Conservation (phyloP, 345 rosid species). For the Euphorbia tirucalli region DNA sequence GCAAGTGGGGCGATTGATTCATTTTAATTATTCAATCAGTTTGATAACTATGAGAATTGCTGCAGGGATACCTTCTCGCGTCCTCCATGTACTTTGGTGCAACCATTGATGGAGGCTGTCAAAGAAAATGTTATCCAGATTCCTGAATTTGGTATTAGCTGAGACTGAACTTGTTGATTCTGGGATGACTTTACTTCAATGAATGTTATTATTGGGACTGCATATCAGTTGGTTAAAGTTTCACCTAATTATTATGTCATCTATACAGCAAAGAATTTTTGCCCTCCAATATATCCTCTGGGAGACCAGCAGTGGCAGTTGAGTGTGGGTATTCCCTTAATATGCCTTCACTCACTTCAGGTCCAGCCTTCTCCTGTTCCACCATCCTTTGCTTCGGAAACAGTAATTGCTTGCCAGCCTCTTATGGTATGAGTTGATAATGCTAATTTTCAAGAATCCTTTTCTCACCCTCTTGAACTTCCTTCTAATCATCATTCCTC, state of each 20-base stretch:
- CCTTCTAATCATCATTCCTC: constrained; percentile 1
- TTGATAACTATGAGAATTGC: constrained; percentile 18
- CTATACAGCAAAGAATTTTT: constrained; percentile 68
- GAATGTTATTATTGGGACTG: neutral
- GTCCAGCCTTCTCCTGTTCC: constrained; percentile 88
- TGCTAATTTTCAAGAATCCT: neutral
- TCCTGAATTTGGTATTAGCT: constrained; percentile 77
- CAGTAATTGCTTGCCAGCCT: constrained; percentile 86
- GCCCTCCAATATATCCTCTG: constrained; percentile 89
- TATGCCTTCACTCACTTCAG: constrained; percentile 81
- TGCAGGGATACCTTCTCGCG: constrained; percentile 86
- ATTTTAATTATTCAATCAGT: neutral
- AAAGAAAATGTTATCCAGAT: constrained; percentile 41
- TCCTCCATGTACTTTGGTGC: constrained; percentile 86
- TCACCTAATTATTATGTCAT: constrained; percentile 9
- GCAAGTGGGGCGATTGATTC: neutral
- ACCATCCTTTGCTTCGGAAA: constrained; percentile 75
- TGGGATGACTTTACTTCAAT: neutral
- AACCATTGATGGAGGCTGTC: constrained; percentile 72
- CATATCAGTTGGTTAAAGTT: neutral
- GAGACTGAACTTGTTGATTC: neutral
- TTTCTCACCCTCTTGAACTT: constrained; percentile 7
- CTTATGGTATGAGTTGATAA: constrained; percentile 60
- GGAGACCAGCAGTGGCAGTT: constrained; percentile 65
- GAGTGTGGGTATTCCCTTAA: constrained; percentile 61